Evolutionary conservation across 768 basidiomycete genomes (phyloP), one percentile per base, ranked within the genome.

Genomic region (Artomyces pyxidatus): DNA sequence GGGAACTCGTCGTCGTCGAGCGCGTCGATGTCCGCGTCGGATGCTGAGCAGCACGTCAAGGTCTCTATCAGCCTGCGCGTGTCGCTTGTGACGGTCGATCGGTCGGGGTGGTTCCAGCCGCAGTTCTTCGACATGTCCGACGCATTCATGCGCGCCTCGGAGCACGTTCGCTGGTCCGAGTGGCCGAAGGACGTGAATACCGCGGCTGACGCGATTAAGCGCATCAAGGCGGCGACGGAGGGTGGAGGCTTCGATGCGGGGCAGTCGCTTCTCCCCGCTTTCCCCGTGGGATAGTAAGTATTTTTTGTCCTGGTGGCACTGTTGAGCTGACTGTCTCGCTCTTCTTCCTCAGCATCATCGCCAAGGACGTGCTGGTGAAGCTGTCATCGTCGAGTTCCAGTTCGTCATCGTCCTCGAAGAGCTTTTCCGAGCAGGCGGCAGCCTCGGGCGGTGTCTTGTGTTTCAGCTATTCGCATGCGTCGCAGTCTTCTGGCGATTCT

Each of bases 101-200:
- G 58, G 6, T 49, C 48, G 1, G 57, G 59, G 2, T 60, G 59
- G 59, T 60, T 60, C 55, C 59, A 56, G 39, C 59, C 59, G 0
- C 57, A 58, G 27, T 56, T 60, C 43, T 60, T 60, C 50, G 40
- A 42, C 9, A 43, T 58, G 30, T 60, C 59, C 7, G 39, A 51
- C 17, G 50, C 32, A 6, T 35, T 35, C 2, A 35, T 35, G 32
- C 32, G 32, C 14, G 32, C 32, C 3, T 35, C 32, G 43, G 30
- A 58, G 51, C 50, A 52, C 29, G 49, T 55, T 9, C 7, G 39
- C 8, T 54, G 57, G 58, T 37, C 51, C 4, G 42, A 50, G 16
- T 49, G 51, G 48, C 51, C 51, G 2, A 29, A 23, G 12, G 51
- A 38, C 12, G 25, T 42, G 11, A 32, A 21, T 2, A 47, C 10